phyloP scores from a whole-genome alignment of 2,329 filamentous ascomycete species.

The Grosmannia penicillata region DNA sequence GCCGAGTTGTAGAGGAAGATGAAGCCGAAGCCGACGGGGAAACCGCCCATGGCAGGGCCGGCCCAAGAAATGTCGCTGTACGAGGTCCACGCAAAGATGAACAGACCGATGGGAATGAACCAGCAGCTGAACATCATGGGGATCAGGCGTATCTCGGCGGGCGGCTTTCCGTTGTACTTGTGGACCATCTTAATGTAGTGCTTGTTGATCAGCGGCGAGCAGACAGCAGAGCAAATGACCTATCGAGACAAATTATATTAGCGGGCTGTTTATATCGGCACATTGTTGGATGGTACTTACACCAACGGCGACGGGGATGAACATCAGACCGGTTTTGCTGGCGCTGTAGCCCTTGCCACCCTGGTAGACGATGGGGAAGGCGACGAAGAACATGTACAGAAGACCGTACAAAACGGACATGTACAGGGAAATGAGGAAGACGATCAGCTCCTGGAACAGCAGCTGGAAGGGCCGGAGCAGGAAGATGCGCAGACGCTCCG shows the following conservation, averaged over 20 bases:
- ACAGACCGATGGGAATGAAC: slow-evolving; percentile 47
- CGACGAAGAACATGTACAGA: slow-evolving; percentile 65
- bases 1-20: slow-evolving; percentile 73
- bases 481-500: slow-evolving; percentile 58
- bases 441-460: slow-evolving; percentile 70
- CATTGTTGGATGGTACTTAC: slow-evolving; percentile 22
- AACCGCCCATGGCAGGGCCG: slow-evolving; percentile 56
- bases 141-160: slow-evolving; percentile 63
- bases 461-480: slow-evolving; percentile 73
- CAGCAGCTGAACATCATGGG: slow-evolving; percentile 72
- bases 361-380: slow-evolving; percentile 57
- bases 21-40: slow-evolving; percentile 64
- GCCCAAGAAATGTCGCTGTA: slow-evolving; percentile 53
- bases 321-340: slow-evolving; percentile 68
- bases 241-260: too few relatives aligned
- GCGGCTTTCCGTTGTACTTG: slow-evolving; percentile 56
- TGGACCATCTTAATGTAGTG: slow-evolving; percentile 55
- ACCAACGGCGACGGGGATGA: slow-evolving; percentile 68
- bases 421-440: slow-evolving; percentile 70
- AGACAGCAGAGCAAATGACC: slow-evolving; percentile 47
- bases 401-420: slow-evolving; percentile 71
- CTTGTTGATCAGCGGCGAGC: slow-evolving; percentile 61
- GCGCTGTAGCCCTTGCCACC: slow-evolving; percentile 65
- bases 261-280: too few relatives aligned
- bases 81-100: slow-evolving; percentile 39